Evolutionary conservation across 225 moss, liverwort and hornwort species (phyloP).

Genomic region (Sphagnum tenellum): DNA sequence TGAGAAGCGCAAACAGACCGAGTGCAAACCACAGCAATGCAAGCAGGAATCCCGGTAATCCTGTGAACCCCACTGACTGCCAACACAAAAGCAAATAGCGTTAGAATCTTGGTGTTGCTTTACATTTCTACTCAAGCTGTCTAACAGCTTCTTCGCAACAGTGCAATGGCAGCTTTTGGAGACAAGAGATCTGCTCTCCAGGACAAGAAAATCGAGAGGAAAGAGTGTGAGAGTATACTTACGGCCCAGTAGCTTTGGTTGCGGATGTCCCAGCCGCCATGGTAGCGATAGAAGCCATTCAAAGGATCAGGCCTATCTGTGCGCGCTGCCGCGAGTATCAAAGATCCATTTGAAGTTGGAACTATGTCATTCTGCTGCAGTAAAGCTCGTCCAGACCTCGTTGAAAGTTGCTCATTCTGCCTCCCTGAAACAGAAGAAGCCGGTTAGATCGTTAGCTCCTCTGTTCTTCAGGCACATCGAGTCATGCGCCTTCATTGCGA

Average conservation of each 20-base stretch:
- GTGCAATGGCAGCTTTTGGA: too few species aligned
- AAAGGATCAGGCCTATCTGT: conserved; percentile 29
- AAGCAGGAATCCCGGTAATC: conserved; percentile 32
- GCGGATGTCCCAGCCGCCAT: conserved; percentile 30
- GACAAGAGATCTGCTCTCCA: too few species aligned
- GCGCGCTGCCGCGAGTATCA: conserved; percentile 20
- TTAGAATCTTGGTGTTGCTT: too few species aligned
- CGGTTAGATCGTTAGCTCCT: too few species aligned
- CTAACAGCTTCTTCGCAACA: background rate
- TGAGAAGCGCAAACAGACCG: conserved; percentile 26
- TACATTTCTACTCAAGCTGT: background rate
- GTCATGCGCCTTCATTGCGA: too few species aligned
- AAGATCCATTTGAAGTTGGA: conserved; percentile 5
- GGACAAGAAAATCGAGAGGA: background rate
- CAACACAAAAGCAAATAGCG: background rate
- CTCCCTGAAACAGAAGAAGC: too few species aligned
- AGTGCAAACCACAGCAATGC: conserved; percentile 27
- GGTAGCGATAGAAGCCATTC: conserved; percentile 19
- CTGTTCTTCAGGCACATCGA: too few species aligned
- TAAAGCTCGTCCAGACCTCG: too few species aligned
- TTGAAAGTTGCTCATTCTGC: too few species aligned
- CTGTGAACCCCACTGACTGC: conserved; percentile 60
- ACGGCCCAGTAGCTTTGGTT: conserved; percentile 28
- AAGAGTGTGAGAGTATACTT: conserved; percentile 2
- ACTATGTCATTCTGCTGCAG: background rate